Percentiles rank a stretch among this genome's conserved stretches.
Conservation (phyloP, 202 grass and related monocot species). For the Saccharum hybrid region DNA sequence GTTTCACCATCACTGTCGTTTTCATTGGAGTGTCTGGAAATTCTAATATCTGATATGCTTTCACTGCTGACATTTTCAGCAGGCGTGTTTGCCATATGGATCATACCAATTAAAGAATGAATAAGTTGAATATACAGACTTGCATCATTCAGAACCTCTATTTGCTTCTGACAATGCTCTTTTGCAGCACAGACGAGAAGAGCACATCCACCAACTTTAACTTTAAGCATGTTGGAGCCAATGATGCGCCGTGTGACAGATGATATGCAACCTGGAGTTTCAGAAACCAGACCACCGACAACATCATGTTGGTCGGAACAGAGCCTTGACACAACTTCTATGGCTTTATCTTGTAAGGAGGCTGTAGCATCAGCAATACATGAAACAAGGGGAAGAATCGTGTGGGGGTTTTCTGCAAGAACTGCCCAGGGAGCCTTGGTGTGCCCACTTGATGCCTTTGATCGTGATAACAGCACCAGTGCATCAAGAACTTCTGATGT, state of each 20-base stretch:
- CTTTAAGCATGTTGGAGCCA: constrained; percentile 70
- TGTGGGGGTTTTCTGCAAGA: constrained; percentile 95
- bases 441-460: constrained; percentile 79
- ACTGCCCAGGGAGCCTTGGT: constrained; percentile 87
- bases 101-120: constrained; percentile 92
- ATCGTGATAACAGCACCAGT: constrained; percentile 78
- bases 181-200: constrained; percentile 96
- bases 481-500: constrained; percentile 99
- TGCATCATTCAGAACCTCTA: constrained; percentile 76
- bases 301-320: constrained; percentile 76
- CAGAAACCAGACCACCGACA: constrained; percentile 83
- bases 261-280: constrained; percentile 77
- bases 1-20: constrained; percentile 60
- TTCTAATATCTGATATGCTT: constrained; percentile 83
- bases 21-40: constrained; percentile 77
- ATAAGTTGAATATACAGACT: constrained; percentile 72
- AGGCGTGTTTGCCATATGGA: constrained; percentile 66
- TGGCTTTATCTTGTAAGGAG: constrained; percentile 95
- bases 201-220: constrained; percentile 86
- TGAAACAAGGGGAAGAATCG: constrained; percentile 90
- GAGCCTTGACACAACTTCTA: constrained; percentile 89
- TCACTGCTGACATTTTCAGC: constrained; percentile 66
- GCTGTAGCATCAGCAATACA: constrained; percentile 88
- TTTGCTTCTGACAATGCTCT: constrained; percentile 77
- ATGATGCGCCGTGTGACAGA: constrained; percentile 76